Evolutionary conservation across 202 grass and related monocot species (phyloP).

Genomic region (Miscanthus sacchariflorus): DNA sequence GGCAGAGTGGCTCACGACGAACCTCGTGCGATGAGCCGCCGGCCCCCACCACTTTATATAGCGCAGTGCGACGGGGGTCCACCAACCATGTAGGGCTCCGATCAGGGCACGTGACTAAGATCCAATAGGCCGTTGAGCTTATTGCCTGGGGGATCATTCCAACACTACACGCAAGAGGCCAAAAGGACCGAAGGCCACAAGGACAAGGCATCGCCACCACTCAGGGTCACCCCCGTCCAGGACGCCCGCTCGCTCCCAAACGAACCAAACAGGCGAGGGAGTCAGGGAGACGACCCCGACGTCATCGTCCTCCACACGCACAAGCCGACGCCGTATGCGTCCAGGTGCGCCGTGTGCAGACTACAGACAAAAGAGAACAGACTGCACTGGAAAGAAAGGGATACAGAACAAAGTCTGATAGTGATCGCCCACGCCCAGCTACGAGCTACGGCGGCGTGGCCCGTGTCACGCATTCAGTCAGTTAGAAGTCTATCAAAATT

Average conservation of each 20-base stretch:
- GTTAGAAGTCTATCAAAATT: too few relatives aligned
- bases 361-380: not conserved
- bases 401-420: not conserved
- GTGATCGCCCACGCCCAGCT: too few relatives aligned
- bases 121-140: too few relatives aligned
- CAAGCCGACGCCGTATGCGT: not conserved
- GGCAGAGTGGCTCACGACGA: too few relatives aligned
- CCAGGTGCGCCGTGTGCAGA: not conserved
- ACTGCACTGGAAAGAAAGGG: not conserved
- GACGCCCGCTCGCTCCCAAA: not conserved
- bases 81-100: too few relatives aligned
- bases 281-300: not conserved
- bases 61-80: too few relatives aligned
- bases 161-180: not conserved
- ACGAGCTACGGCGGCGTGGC: too few relatives aligned
- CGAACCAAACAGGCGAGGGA: not conserved
- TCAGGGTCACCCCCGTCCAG: not conserved
- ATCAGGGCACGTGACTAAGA: too few relatives aligned
- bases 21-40: too few relatives aligned
- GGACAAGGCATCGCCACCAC: not conserved
- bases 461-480: too few relatives aligned
- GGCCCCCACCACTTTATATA: too few relatives aligned
- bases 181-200: not conserved
- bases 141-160: too few relatives aligned
- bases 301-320: not conserved